phyloP scores from a whole-genome alignment of 805 yeast species.

The Kockiozyma suomiensis region DNA sequence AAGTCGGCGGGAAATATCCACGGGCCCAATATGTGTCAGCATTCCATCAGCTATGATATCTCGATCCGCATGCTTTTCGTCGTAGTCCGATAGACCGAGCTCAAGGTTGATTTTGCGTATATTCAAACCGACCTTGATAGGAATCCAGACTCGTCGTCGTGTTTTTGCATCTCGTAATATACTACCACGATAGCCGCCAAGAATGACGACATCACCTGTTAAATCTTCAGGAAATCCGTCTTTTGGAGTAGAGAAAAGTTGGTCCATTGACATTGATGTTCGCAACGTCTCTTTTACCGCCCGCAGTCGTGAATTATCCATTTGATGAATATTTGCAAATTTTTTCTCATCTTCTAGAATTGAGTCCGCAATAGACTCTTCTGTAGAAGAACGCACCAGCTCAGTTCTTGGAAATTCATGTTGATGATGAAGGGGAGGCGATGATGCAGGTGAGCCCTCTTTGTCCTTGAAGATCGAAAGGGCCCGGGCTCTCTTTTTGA shows the following conservation, averaged over 20 bases:
- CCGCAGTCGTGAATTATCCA: constrained; percentile 66
- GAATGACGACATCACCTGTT: constrained; percentile 74
- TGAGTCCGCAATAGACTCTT: neutral
- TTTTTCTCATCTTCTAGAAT: constrained; percentile 34
- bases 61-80: constrained; percentile 58
- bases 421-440: neutral
- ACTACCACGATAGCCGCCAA: constrained; percentile 91
- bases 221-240: constrained; percentile 46
- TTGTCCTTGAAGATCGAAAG: constrained; percentile 2
- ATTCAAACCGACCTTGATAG: constrained; percentile 79
- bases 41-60: constrained; percentile 74
- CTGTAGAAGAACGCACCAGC: neutral
- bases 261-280: constrained; percentile 49
- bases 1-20: constrained; percentile 70
- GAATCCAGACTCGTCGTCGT: constrained; percentile 77
- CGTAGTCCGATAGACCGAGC: constrained; percentile 72
- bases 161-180: constrained; percentile 68
- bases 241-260: constrained; percentile 36
- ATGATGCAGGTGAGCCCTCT: neutral
- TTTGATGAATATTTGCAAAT: constrained; percentile 52
- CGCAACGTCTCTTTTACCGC: constrained; percentile 69
- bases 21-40: constrained; percentile 81
- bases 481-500: neutral
- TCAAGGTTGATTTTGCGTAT: constrained; percentile 67
- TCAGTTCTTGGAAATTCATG: neutral